Evolutionary conservation across 495 filamentous ascomycete species (phyloP), one percentile per base, ranked within the genome.

Genomic region (Neurospora sp.): DNA sequence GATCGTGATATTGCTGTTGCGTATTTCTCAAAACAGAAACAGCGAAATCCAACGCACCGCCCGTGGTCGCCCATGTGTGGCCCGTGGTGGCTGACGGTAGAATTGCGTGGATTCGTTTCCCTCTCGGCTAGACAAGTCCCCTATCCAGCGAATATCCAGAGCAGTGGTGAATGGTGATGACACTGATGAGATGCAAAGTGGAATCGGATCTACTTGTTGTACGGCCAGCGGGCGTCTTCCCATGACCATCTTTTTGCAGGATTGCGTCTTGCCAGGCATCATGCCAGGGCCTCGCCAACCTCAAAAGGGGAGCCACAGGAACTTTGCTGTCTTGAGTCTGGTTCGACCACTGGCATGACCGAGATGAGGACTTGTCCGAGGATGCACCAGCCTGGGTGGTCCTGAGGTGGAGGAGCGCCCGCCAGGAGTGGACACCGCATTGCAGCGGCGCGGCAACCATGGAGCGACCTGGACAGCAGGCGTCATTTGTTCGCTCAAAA

Each of bases 61-160:
- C 54, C 54, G 54, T 66, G 27, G 54, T 5, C 54, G 54, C 54
- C 54, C 54, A 6, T 62, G 54, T 62, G 54, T 62, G 27, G 23
- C 27, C 38, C 60, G 73, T 79, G 80, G 77, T 77, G 79, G 76
- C 75, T 72, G 77, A 76, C 74, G 73, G 69, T 70, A 74, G 73
- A 78, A 74, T 77, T 77, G 76, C 76, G 78, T 78, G 78, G 79
- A 80, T 74, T 80, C 74, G 73, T 75, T 62, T 66, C 54, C 27
- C 42, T 74, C 77, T 82, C 79, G 80, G 78, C 77, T 81, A 66
- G 27, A 66, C 23, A 14, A 35, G 54, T 66, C 27, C 54, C 54
- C 54, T 66, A 27, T 60, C 49, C 49, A 12, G 10, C 20, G 18
- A 8, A n/a, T 60, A 60, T 54, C 49, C 49, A 23, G 49, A 60